phyloP scores from a whole-genome alignment of 805 yeast genomes.

The Lipomyces mesembrius region DNA sequence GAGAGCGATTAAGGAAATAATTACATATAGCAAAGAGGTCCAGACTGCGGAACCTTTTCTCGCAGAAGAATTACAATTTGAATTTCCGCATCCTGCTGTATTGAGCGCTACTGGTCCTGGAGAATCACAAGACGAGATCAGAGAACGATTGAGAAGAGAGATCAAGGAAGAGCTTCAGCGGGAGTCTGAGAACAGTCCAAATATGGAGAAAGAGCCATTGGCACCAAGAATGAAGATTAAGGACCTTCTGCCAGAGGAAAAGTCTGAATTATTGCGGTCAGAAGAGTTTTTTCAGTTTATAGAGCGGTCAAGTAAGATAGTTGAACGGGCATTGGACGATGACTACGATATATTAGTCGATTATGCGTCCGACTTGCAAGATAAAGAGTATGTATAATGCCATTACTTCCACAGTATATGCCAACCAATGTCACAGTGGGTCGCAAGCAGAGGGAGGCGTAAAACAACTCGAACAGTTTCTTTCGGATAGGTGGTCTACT shows the following conservation, averaged over 20 bases:
- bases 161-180: constrained; percentile 19
- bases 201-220: neutral
- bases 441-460: constrained; percentile 31
- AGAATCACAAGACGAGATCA: neutral
- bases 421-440: neutral
- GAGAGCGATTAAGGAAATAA: neutral
- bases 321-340: constrained; percentile 43
- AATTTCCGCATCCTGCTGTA: neutral
- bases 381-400: constrained; percentile 12
- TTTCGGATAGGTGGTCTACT: constrained; percentile 33
- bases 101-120: neutral
- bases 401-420: neutral
- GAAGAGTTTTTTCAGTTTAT: constrained; percentile 13
- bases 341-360: constrained; percentile 44
- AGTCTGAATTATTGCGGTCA: constrained; percentile 10
- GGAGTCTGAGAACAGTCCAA: neutral
- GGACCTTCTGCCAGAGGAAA: neutral
- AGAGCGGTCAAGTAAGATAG: constrained; percentile 41
- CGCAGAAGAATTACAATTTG: neutral
- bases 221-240: neutral
- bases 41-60: constrained; percentile 39
- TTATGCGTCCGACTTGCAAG: constrained; percentile 35
- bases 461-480: constrained; percentile 36
- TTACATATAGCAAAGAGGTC: constrained; percentile 42
- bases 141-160: constrained; percentile 16